Evolutionary conservation across 495 filamentous ascomycete species (phyloP).

Genomic region (Penicillium crystallinum): DNA sequence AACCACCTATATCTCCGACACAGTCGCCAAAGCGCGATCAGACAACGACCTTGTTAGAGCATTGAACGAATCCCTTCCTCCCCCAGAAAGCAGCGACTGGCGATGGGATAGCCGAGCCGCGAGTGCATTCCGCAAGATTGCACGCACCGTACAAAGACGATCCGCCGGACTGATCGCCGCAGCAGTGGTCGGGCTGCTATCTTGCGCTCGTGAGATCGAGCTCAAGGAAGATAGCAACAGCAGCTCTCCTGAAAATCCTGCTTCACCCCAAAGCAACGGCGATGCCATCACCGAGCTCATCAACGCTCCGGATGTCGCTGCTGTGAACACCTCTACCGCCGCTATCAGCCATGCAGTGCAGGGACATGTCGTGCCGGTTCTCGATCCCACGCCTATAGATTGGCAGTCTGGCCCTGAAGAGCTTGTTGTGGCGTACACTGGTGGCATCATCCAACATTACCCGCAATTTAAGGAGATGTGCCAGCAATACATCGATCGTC

Average conservation of each 20-base stretch:
- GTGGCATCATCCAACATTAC: slow-evolving; percentile 72
- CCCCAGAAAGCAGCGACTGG: slow-evolving; percentile 42
- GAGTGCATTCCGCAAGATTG: slow-evolving; percentile 53
- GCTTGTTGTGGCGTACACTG: slow-evolving; percentile 71
- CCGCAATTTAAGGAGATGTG: slow-evolving; percentile 66
- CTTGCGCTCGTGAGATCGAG: slow-evolving; percentile 60
- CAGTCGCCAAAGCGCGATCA: slow-evolving; percentile 46
- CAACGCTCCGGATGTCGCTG: slow-evolving; percentile 8
- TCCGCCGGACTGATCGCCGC: slow-evolving; percentile 70
- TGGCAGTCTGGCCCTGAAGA: slow-evolving; percentile 53
- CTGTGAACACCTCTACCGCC: not conserved
- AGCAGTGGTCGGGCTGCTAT: slow-evolving; percentile 62
- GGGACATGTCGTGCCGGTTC: slow-evolving; percentile 43
- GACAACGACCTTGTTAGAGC: slow-evolving; percentile 46
- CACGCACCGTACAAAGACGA: slow-evolving; percentile 58
- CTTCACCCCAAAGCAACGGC: slow-evolving; percentile 28
- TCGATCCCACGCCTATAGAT: slow-evolving; percentile 33
- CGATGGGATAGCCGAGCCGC: slow-evolving; percentile 56
- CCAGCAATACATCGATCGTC: slow-evolving; percentile 59
- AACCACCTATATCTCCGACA: slow-evolving; percentile 65
- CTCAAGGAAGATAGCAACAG: slow-evolving; percentile 41
- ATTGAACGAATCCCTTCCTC: slow-evolving; percentile 50
- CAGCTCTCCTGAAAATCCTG: slow-evolving; percentile 31
- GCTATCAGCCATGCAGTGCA: slow-evolving; percentile 15
- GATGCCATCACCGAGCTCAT: slow-evolving; percentile 1